A percentile compares a stretch with the other conserved stretches of the same genome.
These are phyloP conservation scores for Nakataea oryzae DNA, from an alignment of 2,329 filamentous ascomycete genomes.

Conservation along the genomic window DNA sequence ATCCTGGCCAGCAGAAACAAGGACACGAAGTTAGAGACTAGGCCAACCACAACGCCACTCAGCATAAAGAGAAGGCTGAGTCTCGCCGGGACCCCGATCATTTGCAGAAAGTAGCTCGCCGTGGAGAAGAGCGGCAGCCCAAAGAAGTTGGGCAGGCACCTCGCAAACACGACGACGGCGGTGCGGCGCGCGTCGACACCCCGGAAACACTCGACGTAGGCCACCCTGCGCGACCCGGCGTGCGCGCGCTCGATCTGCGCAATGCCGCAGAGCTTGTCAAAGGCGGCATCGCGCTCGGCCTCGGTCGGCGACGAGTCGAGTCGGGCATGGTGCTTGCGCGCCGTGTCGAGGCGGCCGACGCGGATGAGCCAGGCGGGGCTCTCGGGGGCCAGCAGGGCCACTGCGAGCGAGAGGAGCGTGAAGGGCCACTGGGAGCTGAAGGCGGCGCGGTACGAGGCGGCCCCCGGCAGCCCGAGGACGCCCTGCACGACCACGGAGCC, in stretches of 20 bases:
- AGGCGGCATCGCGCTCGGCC: slow-evolving; percentile 25
- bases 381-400: slow-evolving; percentile 20
- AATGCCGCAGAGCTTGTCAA: slow-evolving; percentile 26
- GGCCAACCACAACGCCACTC: not conserved
- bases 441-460: not conserved
- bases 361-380: slow-evolving; percentile 27
- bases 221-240: slow-evolving; percentile 14
- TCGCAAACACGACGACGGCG: slow-evolving; percentile 11
- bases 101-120: slow-evolving; percentile 1
- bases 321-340: slow-evolving; percentile 7
- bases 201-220: slow-evolving; percentile 27
- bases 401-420: not conserved
- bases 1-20: not conserved
- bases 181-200: slow-evolving; percentile 23
- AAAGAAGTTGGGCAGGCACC: not conserved
- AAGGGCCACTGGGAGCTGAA: slow-evolving; percentile 1
- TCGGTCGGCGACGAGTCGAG: slow-evolving; percentile 27
- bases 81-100: not conserved
- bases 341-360: slow-evolving; percentile 17
- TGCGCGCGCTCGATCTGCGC: slow-evolving; percentile 16
- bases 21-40: not conserved
- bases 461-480: not conserved
- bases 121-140: slow-evolving; percentile 1
- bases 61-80: slow-evolving; percentile 2
- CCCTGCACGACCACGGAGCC: not conserved